Percentiles rank a stretch among this genome's conserved stretches.
Evolutionary conservation across 179 eudicot genomes (phyloP).

Genomic region (Amaranthus tricolor): DNA sequence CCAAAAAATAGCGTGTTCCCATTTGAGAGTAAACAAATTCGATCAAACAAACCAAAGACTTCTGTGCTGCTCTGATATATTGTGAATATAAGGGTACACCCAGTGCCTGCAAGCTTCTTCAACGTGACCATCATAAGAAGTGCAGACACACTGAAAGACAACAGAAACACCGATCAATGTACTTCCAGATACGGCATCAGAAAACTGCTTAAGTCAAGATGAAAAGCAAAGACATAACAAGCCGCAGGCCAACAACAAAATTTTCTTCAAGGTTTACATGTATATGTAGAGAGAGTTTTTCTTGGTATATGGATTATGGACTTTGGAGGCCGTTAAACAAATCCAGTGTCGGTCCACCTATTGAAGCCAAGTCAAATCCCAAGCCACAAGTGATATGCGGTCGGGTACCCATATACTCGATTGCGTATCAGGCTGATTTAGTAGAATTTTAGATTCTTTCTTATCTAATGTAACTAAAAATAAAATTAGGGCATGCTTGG

Average conservation of each 20-base stretch:
- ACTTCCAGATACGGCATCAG: neutral
- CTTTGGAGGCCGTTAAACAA: neutral
- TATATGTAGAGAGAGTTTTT: neutral
- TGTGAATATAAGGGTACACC: slow-evolving; percentile 93
- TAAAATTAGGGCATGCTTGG: too few relatives aligned
- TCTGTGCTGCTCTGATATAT: slow-evolving; percentile 98
- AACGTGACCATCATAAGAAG: slow-evolving; percentile 98
- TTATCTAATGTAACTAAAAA: too few relatives aligned
- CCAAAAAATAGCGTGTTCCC: slow-evolving; percentile 95
- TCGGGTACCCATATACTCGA: too few relatives aligned
- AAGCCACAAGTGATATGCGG: too few relatives aligned
- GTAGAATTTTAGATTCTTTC: too few relatives aligned
- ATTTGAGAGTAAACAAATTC: slow-evolving; percentile 93
- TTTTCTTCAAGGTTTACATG: neutral
- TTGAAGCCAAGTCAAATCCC: too few relatives aligned
- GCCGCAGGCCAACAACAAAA: neutral
- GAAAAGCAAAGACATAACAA: neutral
- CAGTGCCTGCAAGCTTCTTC: slow-evolving; percentile 94
- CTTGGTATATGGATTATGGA: neutral
- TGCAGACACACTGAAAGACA: slow-evolving; percentile 79
- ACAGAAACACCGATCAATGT: neutral
- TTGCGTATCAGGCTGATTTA: too few relatives aligned
- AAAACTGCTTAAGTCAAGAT: neutral
- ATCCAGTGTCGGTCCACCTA: too few relatives aligned
- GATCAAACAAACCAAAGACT: slow-evolving; percentile 97